These are phyloP conservation scores for Sphagnum magellanicum DNA, from an alignment of 228 moss, liverwort and hornwort species.

Conservation along the genomic window DNA sequence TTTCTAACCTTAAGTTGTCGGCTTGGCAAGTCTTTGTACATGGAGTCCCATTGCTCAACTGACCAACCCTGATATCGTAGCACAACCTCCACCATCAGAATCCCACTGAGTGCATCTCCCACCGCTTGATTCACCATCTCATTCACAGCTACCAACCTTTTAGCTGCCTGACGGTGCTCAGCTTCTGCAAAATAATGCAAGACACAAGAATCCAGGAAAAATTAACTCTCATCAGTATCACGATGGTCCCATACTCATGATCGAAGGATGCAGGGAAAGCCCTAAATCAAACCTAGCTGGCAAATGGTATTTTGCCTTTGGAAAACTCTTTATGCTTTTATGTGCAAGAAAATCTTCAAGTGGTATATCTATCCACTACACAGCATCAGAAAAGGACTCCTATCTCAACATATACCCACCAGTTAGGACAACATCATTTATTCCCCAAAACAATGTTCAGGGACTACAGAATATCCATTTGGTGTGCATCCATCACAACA, in stretches of 20 bases:
- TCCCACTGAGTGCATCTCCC: conserved; percentile 95
- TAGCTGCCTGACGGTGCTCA: conserved; percentile 38
- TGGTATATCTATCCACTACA: no score
- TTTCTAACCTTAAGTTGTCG: conserved; percentile 79
- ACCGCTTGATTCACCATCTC: conserved; percentile 95
- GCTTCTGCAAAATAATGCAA: conserved; percentile 8
- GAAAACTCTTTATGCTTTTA: no score
- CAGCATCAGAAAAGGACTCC: no score
- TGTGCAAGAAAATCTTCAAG: no score
- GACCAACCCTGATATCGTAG: conserved; percentile 75
- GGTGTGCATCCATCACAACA: no score
- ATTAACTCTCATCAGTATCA: neutral
- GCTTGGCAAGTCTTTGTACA: conserved; percentile 84
- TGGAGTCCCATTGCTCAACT: conserved; percentile 74
- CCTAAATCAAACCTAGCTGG: neutral
- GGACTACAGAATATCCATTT: no score
- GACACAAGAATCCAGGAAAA: neutral
- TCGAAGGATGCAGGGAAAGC: neutral
- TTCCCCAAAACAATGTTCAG: no score
- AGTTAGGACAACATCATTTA: neutral
- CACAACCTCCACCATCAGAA: conserved; percentile 84
- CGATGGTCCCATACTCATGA: neutral
- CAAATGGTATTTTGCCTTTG: no score
- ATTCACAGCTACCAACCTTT: conserved; percentile 64
- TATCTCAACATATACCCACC: no score